A percentile compares a stretch with the other conserved stretches of the same genome.
Conservation (phyloP, 306 rosid species). For the Gynostemma pentaphyllum region DNA sequence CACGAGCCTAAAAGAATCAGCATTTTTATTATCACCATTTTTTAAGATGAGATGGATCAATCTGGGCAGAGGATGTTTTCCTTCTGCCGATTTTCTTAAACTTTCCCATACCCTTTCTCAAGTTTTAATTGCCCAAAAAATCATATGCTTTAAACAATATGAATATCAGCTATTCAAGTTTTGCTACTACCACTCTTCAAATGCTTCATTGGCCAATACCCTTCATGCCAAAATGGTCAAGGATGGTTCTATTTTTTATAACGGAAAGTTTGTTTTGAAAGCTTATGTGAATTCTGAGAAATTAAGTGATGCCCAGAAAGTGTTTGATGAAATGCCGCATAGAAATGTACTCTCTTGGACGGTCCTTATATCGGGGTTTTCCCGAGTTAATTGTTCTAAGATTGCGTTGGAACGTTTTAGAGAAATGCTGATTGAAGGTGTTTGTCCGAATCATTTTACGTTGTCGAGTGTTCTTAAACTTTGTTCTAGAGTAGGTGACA, state of each 20-base stretch:
- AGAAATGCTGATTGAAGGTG: conserved; percentile 49
- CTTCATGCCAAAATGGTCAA: conserved; percentile 52
- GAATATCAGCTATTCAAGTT: conserved; percentile 10
- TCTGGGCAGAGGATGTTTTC: conserved; percentile 8
- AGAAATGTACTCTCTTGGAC: conserved; percentile 60
- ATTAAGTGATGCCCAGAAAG: conserved; percentile 32
- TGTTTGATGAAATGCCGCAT: conserved; percentile 59
- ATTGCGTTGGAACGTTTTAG: conserved; percentile 43
- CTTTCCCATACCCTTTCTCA: conserved; percentile 2
- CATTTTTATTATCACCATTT: background rate
- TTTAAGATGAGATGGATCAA: conserved; percentile 27
- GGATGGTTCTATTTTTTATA: conserved; percentile 32
- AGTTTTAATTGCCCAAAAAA: background rate
- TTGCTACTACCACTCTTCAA: conserved; percentile 25
- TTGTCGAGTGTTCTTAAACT: conserved; percentile 55
- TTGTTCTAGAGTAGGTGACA: conserved; percentile 36
- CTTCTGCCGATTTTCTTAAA: conserved; percentile 10
- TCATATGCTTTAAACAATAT: background rate
- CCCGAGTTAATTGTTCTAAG: conserved; percentile 30
- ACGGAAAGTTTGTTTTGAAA: conserved; percentile 30
- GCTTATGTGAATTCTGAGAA: conserved; percentile 32
- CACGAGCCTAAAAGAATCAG: background rate
- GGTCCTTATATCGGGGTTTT: conserved; percentile 58
- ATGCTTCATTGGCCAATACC: conserved; percentile 7
- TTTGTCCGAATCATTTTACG: conserved; percentile 54